These are phyloP conservation scores for Penicillium sp. DNA, from an alignment of 2,329 filamentous ascomycete species.

Conservation along the genomic window DNA sequence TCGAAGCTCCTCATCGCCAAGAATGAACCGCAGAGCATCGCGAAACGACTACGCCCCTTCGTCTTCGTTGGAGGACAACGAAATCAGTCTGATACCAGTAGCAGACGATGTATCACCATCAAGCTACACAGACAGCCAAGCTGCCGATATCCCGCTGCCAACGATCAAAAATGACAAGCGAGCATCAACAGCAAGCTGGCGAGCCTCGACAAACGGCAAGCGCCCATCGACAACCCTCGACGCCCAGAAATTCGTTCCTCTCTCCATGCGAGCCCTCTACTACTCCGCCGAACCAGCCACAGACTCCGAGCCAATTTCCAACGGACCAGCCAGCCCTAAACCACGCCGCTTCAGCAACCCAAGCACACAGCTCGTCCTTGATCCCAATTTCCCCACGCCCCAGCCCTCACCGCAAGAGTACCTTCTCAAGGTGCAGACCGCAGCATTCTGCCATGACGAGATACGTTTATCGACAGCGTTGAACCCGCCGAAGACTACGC, in stretches of 20 bases:
- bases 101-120: constrained; percentile 1
- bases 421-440: constrained; percentile 43
- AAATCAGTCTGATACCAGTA: background rate
- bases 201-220: constrained; percentile 13
- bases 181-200: constrained; percentile 8
- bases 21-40: background rate
- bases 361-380: constrained; percentile 36
- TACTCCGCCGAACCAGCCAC: constrained; percentile 31
- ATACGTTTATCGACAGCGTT: constrained; percentile 30
- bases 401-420: constrained; percentile 41
- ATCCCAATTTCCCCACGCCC: constrained; percentile 40
- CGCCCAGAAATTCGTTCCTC: constrained; percentile 39
- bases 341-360: constrained; percentile 17
- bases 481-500: constrained; percentile 32
- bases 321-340: constrained; percentile 7
- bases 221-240: constrained; percentile 34
- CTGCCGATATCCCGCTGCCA: background rate
- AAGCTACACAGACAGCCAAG: background rate
- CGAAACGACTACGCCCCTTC: background rate
- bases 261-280: constrained; percentile 44
- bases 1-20: background rate
- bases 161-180: background rate
- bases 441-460: constrained; percentile 44
- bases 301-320: constrained; percentile 3
- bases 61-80: background rate